phyloP scores from a whole-genome alignment of 2,329 filamentous ascomycete species.

The Myriosclerotinia duriaeana region DNA sequence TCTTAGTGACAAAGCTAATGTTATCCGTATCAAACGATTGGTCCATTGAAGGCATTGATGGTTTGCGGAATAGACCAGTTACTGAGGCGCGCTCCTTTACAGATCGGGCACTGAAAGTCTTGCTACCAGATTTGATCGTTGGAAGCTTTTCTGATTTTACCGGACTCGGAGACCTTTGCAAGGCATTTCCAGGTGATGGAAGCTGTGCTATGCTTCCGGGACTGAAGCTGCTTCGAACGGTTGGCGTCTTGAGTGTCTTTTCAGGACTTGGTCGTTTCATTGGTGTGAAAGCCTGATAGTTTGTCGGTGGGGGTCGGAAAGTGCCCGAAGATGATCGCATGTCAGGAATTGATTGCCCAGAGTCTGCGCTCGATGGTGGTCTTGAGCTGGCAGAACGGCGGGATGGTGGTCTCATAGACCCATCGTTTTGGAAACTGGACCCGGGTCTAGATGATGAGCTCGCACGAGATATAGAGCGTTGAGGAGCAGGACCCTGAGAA shows the following conservation, averaged over 20 bases:
- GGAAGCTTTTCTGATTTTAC: slow-evolving; percentile 34
- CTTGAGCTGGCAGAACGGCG: slow-evolving; percentile 53
- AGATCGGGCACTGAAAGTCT: slow-evolving; percentile 48
- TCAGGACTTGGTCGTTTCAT: slow-evolving; percentile 41
- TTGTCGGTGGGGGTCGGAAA: slow-evolving; percentile 47
- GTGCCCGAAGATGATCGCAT: slow-evolving; percentile 48
- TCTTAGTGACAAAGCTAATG: slow-evolving; percentile 34
- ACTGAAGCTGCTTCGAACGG: slow-evolving; percentile 31
- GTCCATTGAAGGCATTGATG: slow-evolving; percentile 49
- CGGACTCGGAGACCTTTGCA: slow-evolving; percentile 42
- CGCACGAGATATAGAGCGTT: slow-evolving; percentile 48
- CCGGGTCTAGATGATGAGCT: slow-evolving; percentile 34
- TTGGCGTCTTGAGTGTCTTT: slow-evolving; percentile 43
- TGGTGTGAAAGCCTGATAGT: slow-evolving; percentile 48
- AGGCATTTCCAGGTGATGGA: slow-evolving; percentile 41
- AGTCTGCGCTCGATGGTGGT: slow-evolving; percentile 55
- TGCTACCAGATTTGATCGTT: slow-evolving; percentile 45
- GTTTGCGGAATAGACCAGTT: slow-evolving; percentile 56
- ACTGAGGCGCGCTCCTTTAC: slow-evolving; percentile 54
- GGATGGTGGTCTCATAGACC: slow-evolving; percentile 50
- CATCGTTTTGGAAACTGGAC: slow-evolving; percentile 63
- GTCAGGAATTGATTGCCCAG: slow-evolving; percentile 42
- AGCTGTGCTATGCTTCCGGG: slow-evolving; percentile 37
- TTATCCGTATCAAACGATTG: slow-evolving; percentile 33
- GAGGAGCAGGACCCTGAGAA: slow-evolving; percentile 56